Base-by-base conservation (phyloP, 75 land plant genomes). In the Cunninghamia lanceolata region DNA sequence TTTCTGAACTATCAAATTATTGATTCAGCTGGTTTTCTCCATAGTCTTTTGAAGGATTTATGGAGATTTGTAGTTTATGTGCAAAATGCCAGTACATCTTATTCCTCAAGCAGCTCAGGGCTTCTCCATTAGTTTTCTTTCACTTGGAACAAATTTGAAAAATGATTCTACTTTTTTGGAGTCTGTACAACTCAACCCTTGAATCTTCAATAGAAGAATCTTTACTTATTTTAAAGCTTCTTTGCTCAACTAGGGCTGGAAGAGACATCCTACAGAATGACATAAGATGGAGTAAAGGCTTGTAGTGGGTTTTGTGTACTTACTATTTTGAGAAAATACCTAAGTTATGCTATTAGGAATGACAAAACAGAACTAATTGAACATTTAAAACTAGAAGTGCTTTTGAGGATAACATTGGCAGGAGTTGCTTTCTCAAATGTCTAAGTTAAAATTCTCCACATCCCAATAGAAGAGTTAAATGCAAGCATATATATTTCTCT, bases 1-100 rank as follows among this genome's bases (percentile, higher is more conserved):
- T 91, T 89, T 88, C 91, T 91, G 85, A 91, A 87, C 35, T 90
- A 89, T 84, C 91, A 84, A 83, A 89, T 91, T 79, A 88, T 87
- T 84, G 91, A 91, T 76, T 86, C 91, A 25, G 85, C 87, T 47
- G 84, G 84, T n/a, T 91, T 91, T 80, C 85, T 91, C 30, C 88
- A 85, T 70, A 87, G 82, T 84, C 88, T 91, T 17, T 86, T 88
- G 85, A 42, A 56, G 86, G 92, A 88, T 39, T 83, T 90, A 35
- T 36, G 86, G 88, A 88, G 63, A 52, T 84, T 56, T 39, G 82
- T 86, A 71, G 68, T 83, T 73, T 45, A 68, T 36, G 42, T 90
- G 46, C 54, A 63, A 47, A 86, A 59, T 42, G 81, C 87, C 68
- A 85, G 47, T 45, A 70, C 88, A 42, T 30, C 85, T 43, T 54